Evolutionary conservation across 1,139 yeast species (phyloP).

Genomic region (Debaryomyces psychrophilus): DNA sequence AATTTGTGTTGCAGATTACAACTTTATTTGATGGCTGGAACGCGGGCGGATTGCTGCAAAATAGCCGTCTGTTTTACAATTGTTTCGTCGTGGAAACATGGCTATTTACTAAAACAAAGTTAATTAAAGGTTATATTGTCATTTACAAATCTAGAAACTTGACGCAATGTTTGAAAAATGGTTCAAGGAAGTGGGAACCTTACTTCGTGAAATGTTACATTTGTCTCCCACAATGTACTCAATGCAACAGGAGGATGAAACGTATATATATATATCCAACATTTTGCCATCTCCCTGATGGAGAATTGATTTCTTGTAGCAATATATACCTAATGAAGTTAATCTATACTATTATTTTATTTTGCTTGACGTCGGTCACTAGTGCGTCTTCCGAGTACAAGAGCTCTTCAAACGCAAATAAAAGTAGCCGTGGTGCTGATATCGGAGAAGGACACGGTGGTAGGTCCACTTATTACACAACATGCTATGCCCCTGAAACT

Average conservation of each 20-base stretch:
- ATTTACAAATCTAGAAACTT: neutral
- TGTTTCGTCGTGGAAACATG: neutral
- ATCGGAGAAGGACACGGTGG: neutral
- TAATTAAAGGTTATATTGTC: neutral
- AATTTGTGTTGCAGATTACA: neutral
- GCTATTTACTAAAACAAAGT: neutral
- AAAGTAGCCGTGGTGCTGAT: neutral
- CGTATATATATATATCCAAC: neutral
- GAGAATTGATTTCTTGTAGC: neutral
- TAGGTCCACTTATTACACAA: neutral
- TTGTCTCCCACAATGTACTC: neutral
- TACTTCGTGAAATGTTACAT: neutral
- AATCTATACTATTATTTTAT: neutral
- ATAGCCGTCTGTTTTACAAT: neutral
- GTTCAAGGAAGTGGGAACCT: neutral
- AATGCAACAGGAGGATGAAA: neutral
- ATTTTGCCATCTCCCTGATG: too few relatives aligned
- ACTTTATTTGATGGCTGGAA: neutral
- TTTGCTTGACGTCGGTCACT: neutral
- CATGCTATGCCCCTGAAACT: conserved; percentile 9
- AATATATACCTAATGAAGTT: neutral
- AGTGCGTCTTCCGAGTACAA: neutral
- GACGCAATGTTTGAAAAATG: neutral
- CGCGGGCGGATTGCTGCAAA: conserved; percentile 1
- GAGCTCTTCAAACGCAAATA: neutral